phyloP scores from a whole-genome alignment of 148 eudicot genomes.

The Tetragonia tetragonoides region DNA sequence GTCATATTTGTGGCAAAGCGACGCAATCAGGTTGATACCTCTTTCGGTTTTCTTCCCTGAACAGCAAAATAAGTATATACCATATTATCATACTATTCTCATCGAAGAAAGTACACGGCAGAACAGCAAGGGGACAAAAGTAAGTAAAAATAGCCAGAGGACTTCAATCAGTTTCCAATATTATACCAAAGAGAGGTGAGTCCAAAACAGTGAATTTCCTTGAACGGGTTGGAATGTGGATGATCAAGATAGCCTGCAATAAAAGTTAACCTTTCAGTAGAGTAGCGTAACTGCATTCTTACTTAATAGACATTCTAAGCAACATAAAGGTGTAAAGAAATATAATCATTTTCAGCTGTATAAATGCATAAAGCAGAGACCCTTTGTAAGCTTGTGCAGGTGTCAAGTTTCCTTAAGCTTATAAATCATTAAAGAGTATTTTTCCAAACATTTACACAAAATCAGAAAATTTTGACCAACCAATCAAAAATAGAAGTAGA shows the following conservation, averaged over 20 bases:
- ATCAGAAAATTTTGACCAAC: slow-evolving; percentile 6
- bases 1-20: slow-evolving; percentile 72
- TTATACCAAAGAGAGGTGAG: slow-evolving; percentile 59
- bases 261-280: slow-evolving; percentile 17
- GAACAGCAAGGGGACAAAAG: neutral
- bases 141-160: neutral
- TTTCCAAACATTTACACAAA: neutral
- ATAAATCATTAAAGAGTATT: neutral
- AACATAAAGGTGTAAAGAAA: neutral
- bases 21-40: slow-evolving; percentile 73
- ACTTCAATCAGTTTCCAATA: neutral
- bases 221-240: slow-evolving; percentile 67
- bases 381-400: neutral
- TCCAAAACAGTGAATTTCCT: slow-evolving; percentile 64
- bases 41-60: slow-evolving; percentile 63
- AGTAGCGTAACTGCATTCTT: neutral
- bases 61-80: slow-evolving; percentile 18
- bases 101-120: neutral
- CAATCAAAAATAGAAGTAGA: slow-evolving; percentile 5
- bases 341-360: neutral
- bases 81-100: neutral
- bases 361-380: neutral
- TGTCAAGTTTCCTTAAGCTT: neutral
- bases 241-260: slow-evolving; percentile 80
- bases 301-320: neutral